phyloP scores from a whole-genome alignment of 2,329 filamentous ascomycete species.

The Diaporthe citri region DNA sequence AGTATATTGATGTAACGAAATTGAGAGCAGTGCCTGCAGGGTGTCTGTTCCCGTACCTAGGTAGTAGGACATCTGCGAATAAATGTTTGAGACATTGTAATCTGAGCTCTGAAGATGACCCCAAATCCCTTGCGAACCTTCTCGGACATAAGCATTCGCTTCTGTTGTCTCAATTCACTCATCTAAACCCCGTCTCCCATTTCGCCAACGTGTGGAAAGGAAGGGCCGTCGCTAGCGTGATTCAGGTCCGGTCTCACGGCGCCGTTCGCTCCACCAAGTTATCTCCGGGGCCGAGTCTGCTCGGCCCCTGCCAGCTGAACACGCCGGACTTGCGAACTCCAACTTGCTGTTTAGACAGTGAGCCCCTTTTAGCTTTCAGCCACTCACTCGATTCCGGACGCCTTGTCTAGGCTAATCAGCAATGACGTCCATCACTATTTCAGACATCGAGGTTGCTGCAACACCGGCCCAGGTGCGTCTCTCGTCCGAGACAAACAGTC shows the following conservation, averaged over 20 bases:
- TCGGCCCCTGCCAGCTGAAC: slow-evolving; percentile 76
- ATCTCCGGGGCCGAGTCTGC: slow-evolving; percentile 27
- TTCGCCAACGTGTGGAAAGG: too few relatives aligned
- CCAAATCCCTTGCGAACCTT: background rate
- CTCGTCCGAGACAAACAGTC: slow-evolving; percentile 44
- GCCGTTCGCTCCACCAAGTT: slow-evolving; percentile 12
- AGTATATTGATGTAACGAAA: background rate
- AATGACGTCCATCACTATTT: slow-evolving; percentile 60
- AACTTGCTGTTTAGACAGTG: too few relatives aligned
- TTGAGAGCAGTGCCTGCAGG: background rate
- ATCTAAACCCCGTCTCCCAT: background rate
- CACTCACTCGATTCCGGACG: background rate
- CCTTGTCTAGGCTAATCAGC: background rate
- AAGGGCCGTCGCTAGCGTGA: background rate
- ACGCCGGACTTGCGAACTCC: slow-evolving; percentile 48
- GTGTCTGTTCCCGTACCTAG: background rate
- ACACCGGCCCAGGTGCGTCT: slow-evolving; percentile 79
- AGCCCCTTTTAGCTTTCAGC: too few relatives aligned
- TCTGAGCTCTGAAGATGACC: background rate
- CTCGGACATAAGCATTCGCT: background rate
- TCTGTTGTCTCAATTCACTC: too few relatives aligned
- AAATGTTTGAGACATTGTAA: background rate
- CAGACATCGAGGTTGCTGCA: slow-evolving; percentile 81
- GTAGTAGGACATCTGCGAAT: background rate
- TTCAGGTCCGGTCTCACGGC: slow-evolving; percentile 13